Evolutionary conservation across 345 rosid genomes (phyloP).

Genomic region (Brassica rapa): DNA sequence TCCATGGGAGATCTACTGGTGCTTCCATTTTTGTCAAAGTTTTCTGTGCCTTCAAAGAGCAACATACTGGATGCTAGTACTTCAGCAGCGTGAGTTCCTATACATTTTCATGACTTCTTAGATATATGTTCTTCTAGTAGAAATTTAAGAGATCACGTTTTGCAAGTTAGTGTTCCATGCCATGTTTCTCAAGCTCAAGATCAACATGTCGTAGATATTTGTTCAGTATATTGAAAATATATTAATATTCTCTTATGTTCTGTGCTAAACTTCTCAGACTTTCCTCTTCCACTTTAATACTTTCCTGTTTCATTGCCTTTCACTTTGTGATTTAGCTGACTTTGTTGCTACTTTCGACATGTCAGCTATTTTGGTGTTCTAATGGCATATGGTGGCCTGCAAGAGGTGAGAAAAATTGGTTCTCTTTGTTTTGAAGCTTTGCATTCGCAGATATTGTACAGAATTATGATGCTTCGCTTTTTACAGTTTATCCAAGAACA

Average conservation of each 20-base stretch:
- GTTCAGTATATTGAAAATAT: conserved; percentile 14
- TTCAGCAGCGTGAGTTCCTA: conserved; percentile 56
- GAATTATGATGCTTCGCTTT: neutral
- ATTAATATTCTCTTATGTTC: conserved; percentile 13
- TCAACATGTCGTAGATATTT: conserved; percentile 8
- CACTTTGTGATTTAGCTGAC: conserved; percentile 32
- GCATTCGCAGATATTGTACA: conserved; percentile 13
- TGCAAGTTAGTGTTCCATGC: conserved; percentile 24
- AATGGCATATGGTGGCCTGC: conserved; percentile 84
- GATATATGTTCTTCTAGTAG: conserved; percentile 13
- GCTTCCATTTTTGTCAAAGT: conserved; percentile 83
- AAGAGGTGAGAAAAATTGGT: conserved; percentile 67
- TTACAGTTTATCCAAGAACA: conserved; percentile 75
- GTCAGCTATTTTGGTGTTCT: conserved; percentile 85
- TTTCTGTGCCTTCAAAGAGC: conserved; percentile 56
- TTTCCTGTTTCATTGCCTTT: conserved; percentile 19
- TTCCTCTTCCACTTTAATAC: conserved; percentile 4
- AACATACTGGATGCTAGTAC: conserved; percentile 52
- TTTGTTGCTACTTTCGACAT: conserved; percentile 9
- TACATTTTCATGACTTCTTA: conserved; percentile 26
- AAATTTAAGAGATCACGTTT: conserved; percentile 10
- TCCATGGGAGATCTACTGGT: conserved; percentile 83
- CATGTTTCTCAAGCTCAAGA: conserved; percentile 21
- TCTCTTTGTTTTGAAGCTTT: conserved; percentile 21
- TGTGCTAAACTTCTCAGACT: neutral